phyloP scores from a whole-genome alignment of 2,329 filamentous ascomycete species.

The Tetracladium maxilliforme region DNA sequence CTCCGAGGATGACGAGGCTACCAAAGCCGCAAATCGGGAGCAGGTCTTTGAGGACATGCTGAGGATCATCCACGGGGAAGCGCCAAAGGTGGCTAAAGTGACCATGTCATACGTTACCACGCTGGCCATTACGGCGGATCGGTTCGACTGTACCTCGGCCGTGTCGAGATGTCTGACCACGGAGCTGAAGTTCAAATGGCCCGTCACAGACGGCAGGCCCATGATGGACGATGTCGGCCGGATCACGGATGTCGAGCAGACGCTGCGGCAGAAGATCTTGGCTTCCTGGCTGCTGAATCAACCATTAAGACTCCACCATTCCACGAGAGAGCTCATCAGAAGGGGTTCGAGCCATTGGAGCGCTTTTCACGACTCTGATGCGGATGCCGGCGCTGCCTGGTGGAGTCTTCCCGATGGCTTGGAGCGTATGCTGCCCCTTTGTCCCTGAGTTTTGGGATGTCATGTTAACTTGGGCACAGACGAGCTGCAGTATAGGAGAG shows the following conservation, averaged over 20 bases:
- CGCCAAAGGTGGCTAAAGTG: slow-evolving; percentile 22
- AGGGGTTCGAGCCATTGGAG: slow-evolving; percentile 38
- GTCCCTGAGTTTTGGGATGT: no score
- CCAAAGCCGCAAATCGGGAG: slow-evolving; percentile 42
- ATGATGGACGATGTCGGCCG: slow-evolving; percentile 13
- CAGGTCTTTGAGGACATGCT: slow-evolving; percentile 53
- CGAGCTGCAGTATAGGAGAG: slow-evolving; percentile 51
- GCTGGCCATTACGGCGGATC: slow-evolving; percentile 56
- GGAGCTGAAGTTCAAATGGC: slow-evolving; percentile 38
- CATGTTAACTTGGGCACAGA: no score
- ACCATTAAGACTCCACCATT: slow-evolving; percentile 40
- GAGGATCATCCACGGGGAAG: slow-evolving; percentile 44
- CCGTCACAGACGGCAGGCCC: slow-evolving; percentile 24
- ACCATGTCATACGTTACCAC: slow-evolving; percentile 50
- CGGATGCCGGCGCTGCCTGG: slow-evolving; percentile 38
- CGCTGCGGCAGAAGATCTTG: slow-evolving; percentile 53
- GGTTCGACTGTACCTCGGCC: slow-evolving; percentile 48
- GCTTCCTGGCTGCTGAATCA: slow-evolving; percentile 52
- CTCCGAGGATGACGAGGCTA: slow-evolving; percentile 54
- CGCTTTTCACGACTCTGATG: slow-evolving; percentile 11
- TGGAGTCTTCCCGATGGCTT: slow-evolving; percentile 58
- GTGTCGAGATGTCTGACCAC: slow-evolving; percentile 38
- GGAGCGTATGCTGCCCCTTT: slow-evolving; percentile 31
- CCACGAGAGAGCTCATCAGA: slow-evolving; percentile 51
- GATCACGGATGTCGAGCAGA: slow-evolving; percentile 41